Conservation (phyloP, 1,139 yeast species). For the Groenewaldozyma auringiensis region DNA sequence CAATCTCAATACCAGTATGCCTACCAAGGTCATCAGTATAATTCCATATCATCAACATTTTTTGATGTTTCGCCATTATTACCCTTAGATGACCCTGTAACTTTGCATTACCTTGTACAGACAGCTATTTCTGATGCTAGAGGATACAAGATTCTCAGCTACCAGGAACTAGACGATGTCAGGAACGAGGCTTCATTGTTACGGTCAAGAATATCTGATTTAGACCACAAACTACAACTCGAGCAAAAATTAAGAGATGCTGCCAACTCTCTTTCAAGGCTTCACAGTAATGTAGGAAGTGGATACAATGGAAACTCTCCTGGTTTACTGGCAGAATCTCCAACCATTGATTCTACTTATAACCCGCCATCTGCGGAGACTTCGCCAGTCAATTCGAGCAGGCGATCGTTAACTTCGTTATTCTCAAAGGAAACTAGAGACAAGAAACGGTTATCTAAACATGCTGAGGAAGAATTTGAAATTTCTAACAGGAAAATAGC, state of each 20-base stretch:
- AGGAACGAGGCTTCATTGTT: slow-evolving; percentile 23
- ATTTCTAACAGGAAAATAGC: slow-evolving; percentile 23
- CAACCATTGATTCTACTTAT: not conserved
- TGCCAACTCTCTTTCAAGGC: slow-evolving; percentile 26
- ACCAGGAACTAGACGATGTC: slow-evolving; percentile 27
- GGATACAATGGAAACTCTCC: not conserved
- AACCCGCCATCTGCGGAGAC: slow-evolving; percentile 1
- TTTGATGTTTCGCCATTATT: slow-evolving; percentile 23
- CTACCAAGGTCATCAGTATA: not conserved
- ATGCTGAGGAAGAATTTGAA: slow-evolving; percentile 31
- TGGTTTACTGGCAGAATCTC: not conserved
- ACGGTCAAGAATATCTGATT: slow-evolving; percentile 22
- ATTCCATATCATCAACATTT: slow-evolving; percentile 8
- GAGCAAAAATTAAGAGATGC: slow-evolving; percentile 32
- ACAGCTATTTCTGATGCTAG: slow-evolving; percentile 28
- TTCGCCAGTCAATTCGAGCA: slow-evolving; percentile 1
- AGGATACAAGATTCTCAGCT: slow-evolving; percentile 26
- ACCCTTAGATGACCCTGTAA: slow-evolving; percentile 22
- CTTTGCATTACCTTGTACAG: slow-evolving; percentile 25
- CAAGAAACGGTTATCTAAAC: slow-evolving; percentile 26
- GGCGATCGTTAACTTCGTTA: not conserved
- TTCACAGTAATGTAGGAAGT: slow-evolving; percentile 13
- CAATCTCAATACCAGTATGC: not conserved
- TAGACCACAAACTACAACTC: slow-evolving; percentile 25
- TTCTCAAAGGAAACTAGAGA: slow-evolving; percentile 10